phyloP scores from a whole-genome alignment of 75 land plant genomes.

The Cryptomeria japonica region DNA sequence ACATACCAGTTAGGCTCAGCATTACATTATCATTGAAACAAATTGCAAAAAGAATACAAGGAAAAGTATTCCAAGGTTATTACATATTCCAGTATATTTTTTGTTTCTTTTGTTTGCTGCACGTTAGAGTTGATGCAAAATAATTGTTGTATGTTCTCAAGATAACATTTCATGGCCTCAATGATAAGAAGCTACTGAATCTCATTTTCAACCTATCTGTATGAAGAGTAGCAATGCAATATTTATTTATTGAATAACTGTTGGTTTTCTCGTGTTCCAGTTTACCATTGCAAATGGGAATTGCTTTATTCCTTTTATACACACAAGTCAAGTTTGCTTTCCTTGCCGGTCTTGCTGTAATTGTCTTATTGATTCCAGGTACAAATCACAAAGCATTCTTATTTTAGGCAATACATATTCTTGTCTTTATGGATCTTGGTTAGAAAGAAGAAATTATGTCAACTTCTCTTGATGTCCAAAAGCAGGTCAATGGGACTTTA shows the following conservation, averaged over 20 bases:
- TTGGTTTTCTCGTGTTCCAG: constrained; percentile 36
- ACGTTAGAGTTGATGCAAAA: background rate
- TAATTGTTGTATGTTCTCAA: background rate
- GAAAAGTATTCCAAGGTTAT: no score
- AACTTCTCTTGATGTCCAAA: background rate
- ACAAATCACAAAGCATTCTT: background rate
- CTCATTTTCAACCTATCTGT: background rate
- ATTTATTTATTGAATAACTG: background rate
- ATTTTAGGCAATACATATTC: background rate
- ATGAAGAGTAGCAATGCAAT: background rate
- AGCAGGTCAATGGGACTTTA: background rate
- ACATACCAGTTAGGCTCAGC: no score
- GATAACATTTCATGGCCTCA: background rate
- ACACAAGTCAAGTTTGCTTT: constrained; percentile 94
- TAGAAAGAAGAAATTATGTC: background rate
- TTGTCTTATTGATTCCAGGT: constrained; percentile 93
- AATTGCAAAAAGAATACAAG: no score
- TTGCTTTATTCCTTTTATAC: constrained; percentile 82
- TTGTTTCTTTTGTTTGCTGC: background rate
- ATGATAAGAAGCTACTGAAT: background rate
- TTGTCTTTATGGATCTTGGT: background rate
- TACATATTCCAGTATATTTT: background rate
- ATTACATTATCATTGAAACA: no score
- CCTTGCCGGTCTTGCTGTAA: constrained; percentile 80
- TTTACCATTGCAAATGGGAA: constrained; percentile 83